These are phyloP conservation scores for Lepraria neglecta DNA, from an alignment of 495 filamentous ascomycete species.

Conservation along the genomic window DNA sequence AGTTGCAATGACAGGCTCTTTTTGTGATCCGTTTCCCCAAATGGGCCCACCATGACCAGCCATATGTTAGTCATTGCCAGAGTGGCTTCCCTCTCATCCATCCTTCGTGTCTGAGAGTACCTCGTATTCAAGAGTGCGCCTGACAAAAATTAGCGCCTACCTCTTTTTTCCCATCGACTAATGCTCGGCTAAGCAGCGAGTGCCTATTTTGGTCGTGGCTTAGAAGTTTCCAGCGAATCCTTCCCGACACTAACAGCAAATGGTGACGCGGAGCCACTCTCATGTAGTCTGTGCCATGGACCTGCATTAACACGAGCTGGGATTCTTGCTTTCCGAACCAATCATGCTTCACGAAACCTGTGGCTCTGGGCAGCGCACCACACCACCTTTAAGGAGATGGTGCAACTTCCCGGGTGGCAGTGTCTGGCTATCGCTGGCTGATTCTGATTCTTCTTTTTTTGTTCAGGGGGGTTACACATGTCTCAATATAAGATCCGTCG, in stretches of 20 bases:
- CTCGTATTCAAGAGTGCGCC: neutral
- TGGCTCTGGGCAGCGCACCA: neutral
- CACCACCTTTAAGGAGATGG: neutral
- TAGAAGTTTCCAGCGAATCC: too few species aligned
- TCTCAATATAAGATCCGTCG: conserved; percentile 2
- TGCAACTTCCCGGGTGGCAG: neutral
- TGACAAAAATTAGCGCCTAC: neutral
- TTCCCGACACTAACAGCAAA: neutral
- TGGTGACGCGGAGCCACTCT: conserved; percentile 7
- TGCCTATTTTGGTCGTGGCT: conserved; percentile 2
- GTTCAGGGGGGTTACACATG: neutral
- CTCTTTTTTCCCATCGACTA: neutral
- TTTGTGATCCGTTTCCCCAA: too few species aligned
- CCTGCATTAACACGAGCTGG: neutral
- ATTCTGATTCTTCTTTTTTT: neutral
- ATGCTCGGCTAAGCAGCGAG: neutral
- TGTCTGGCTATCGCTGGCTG: neutral
- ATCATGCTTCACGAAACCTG: neutral
- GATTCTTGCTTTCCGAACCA: neutral
- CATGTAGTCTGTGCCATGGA: neutral
- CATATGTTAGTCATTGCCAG: too few species aligned
- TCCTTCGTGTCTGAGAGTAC: too few species aligned
- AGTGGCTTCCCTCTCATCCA: too few species aligned
- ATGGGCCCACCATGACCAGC: too few species aligned
- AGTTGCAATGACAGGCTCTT: too few species aligned